phyloP scores from a whole-genome alignment of 768 basidiomycete species.

The Crepidotus variabilis region DNA sequence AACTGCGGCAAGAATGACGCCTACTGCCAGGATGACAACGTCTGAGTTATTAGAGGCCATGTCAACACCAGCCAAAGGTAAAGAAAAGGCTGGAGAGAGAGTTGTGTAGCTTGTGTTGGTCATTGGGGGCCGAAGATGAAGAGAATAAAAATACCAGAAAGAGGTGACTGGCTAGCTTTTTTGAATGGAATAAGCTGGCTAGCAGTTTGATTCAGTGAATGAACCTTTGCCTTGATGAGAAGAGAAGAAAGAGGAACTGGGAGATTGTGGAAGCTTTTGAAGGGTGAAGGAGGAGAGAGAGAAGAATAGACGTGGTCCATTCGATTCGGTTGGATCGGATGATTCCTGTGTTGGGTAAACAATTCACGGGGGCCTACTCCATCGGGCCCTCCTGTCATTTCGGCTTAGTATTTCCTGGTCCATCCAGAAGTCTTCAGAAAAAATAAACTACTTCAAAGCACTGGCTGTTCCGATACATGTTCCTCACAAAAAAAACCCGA shows the following conservation, averaged over 20 bases:
- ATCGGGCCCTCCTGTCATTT: neutral
- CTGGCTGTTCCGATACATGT: too few relatives aligned
- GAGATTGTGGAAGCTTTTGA: conserved; percentile 20
- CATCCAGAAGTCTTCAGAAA: neutral
- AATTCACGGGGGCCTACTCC: neutral
- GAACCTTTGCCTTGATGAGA: conserved; percentile 10
- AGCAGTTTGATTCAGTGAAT: conserved; percentile 2
- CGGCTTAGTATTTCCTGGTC: neutral
- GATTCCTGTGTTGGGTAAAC: neutral
- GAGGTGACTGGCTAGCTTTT: conserved; percentile 19
- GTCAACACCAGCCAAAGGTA: conserved; percentile 40
- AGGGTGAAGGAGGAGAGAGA: conserved; percentile 3
- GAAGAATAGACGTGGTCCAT: conserved; percentile 23
- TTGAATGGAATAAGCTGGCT: conserved; percentile 15
- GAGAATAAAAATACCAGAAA: conserved; percentile 22
- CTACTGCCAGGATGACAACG: conserved; percentile 65
- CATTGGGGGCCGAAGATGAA: conserved; percentile 17
- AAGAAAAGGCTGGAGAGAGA: conserved; percentile 34
- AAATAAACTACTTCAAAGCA: too few relatives aligned
- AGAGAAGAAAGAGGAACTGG: conserved; percentile 14
- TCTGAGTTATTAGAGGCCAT: conserved; percentile 67
- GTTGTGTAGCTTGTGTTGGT: conserved; percentile 33
- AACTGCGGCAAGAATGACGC: conserved; percentile 69
- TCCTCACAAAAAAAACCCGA: too few relatives aligned
- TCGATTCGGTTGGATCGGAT: conserved; percentile 16